Evolutionary conservation across 306 rosid species (phyloP).

Genomic region (Gastrolobium villosum): DNA sequence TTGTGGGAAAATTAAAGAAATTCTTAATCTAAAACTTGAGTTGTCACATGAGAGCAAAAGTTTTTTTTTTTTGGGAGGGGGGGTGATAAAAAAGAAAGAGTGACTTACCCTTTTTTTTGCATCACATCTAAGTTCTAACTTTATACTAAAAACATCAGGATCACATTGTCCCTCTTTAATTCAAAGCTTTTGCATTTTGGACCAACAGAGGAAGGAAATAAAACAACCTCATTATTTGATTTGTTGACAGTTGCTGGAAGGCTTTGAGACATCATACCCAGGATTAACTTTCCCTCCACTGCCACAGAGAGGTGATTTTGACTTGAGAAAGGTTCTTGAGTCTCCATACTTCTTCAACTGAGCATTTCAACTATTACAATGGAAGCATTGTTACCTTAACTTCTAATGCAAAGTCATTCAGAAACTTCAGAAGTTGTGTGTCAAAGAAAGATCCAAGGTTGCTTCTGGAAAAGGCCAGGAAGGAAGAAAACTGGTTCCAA

Average conservation of each 20-base stretch:
- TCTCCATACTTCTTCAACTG: constrained; percentile 87
- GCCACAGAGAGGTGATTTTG: constrained; percentile 80
- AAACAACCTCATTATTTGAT: constrained; percentile 5
- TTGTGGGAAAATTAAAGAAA: neutral
- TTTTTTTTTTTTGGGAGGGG: too few species aligned
- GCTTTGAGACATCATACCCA: constrained; percentile 77
- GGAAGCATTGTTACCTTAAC: constrained; percentile 16
- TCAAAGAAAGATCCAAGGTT: constrained; percentile 27
- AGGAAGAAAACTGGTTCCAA: constrained; percentile 9
- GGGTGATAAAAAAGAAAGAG: too few species aligned
- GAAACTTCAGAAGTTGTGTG: constrained; percentile 33
- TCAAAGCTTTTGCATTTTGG: constrained; percentile 9
- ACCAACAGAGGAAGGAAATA: neutral
- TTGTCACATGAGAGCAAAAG: neutral
- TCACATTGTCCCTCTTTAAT: neutral
- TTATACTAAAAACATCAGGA: neutral
- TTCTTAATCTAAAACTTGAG: neutral
- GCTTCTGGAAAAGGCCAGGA: constrained; percentile 39
- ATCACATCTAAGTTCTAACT: neutral
- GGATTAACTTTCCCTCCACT: constrained; percentile 72
- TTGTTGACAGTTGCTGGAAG: constrained; percentile 70
- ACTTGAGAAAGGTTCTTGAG: constrained; percentile 71
- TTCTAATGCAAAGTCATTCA: constrained; percentile 30
- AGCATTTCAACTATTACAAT: constrained; percentile 26
- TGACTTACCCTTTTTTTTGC: too few species aligned